Evolutionary conservation across 352 stramenopile species (phyloP), one percentile per base, ranked within the genome.

Genomic region (Pythium oligandrum): DNA sequence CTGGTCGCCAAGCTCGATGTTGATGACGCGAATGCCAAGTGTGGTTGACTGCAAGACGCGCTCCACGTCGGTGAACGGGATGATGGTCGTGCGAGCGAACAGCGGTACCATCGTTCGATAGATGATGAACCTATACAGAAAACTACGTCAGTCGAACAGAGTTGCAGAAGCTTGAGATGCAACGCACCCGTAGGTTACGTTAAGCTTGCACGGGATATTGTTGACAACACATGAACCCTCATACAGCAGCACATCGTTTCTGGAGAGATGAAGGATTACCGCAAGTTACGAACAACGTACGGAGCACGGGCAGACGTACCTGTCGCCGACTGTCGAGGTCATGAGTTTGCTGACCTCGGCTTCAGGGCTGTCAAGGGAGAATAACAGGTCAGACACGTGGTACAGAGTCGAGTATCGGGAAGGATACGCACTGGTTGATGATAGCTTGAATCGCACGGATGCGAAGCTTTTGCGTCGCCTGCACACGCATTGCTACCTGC

Each of bases 51-150:
- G 71, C 4, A 39, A 43, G 40, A 92, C 70, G 33, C 70, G 66
- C 11, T 70, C 51, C 2, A 92, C 61, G 53, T 89, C 78, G 12
- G 66, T 55, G 44, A 92, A 86, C 2, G 79, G 60, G 46, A 90
- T 44, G 40, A 86, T 64, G 1, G 74, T 87, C 32, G 75, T 92
- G 30, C 70, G 76, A 5, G 77, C 71, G 51, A 92, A 88, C 31
- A 92, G 54, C 11, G 82, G 82, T 31, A 92, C 69, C 82, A 92
- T 80, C 10, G 77, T 82, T 11, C 79, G 78, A 59, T 86, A 90
- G 57, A 92, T 73, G 33, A 48, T 9, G 34, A 54, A 58, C 43
- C 11, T 6, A 33, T 50, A 4, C 31, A 47, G 38, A 45, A 45
- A n/a, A 5, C 7, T 36, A n/a, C 53, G 47, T 49, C 7, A 62